Evolutionary conservation across 208 protist species (phyloP).

Genomic region (Trypanosoma grayi): DNA sequence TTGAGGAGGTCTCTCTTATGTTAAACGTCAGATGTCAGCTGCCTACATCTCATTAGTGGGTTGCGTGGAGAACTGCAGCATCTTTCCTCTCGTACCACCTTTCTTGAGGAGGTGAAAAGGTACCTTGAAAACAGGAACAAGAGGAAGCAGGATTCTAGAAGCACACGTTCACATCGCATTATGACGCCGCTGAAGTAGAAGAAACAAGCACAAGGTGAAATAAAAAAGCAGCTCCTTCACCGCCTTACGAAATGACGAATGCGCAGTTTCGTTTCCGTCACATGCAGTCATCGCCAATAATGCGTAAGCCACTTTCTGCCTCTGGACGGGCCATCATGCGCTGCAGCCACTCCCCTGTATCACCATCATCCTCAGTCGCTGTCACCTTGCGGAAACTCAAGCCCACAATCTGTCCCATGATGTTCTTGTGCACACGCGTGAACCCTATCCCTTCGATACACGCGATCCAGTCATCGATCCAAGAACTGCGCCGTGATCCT

Average conservation of each 20-base stretch:
- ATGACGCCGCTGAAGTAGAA: too few species aligned
- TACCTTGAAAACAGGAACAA: too few species aligned
- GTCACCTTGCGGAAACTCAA: constrained; percentile 52
- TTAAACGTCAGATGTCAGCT: too few species aligned
- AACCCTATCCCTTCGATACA: constrained; percentile 68
- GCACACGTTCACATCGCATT: too few species aligned
- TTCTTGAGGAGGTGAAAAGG: too few species aligned
- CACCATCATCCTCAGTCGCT: constrained; percentile 14
- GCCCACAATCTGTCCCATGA: constrained; percentile 65
- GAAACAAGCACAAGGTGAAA: too few species aligned
- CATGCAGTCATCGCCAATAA: constrained; percentile 40
- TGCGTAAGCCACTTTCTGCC: constrained; percentile 44
- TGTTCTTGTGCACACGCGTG: constrained; percentile 55
- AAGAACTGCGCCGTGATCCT: constrained; percentile 46
- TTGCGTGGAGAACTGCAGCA: too few species aligned
- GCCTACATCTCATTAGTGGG: too few species aligned
- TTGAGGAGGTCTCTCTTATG: too few species aligned
- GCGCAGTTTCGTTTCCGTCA: not conserved
- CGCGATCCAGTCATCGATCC: constrained; percentile 68
- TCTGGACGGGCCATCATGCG: constrained; percentile 35
- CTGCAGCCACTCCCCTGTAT: constrained; percentile 35
- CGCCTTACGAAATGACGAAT: not conserved
- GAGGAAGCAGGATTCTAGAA: too few species aligned
- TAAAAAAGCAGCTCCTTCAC: too few species aligned
- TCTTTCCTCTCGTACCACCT: too few species aligned